A percentile compares a stretch with the other conserved stretches of the same genome.
Conservation (phyloP, 352 stramenopile species). For the Lagenidium giganteum region DNA sequence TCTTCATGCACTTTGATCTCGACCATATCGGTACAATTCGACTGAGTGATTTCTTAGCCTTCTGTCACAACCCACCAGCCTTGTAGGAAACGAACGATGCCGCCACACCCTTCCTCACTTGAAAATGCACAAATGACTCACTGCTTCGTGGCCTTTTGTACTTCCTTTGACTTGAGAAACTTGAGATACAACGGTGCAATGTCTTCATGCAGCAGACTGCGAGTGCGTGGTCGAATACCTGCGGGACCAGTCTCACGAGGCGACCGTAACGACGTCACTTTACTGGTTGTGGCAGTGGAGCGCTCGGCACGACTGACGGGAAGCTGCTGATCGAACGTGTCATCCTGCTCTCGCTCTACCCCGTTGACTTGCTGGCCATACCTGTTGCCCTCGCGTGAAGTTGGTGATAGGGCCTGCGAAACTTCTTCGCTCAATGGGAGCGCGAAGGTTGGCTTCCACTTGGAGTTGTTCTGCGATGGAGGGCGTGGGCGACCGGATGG, state of each 20-base stretch:
- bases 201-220: constrained; percentile 68
- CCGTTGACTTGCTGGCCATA: too few relatives aligned
- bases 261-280: too few relatives aligned
- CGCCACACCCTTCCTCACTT: background rate
- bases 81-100: constrained; percentile 7
- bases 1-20: constrained; percentile 76
- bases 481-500: too few relatives aligned
- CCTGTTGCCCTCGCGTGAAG: too few relatives aligned
- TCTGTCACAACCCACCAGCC: constrained; percentile 20
- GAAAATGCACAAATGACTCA: constrained; percentile 2
- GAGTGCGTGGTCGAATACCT: background rate
- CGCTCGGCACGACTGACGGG: too few relatives aligned
- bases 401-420: too few relatives aligned
- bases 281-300: too few relatives aligned
- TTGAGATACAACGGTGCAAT: constrained; percentile 71
- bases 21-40: constrained; percentile 60
- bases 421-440: too few relatives aligned
- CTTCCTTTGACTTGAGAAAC: constrained; percentile 66
- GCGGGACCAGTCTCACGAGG: too few relatives aligned
- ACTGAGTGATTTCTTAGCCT: constrained; percentile 29
- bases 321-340: too few relatives aligned
- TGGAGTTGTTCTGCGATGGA: constrained; percentile 1
- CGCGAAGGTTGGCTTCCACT: constrained; percentile 4
- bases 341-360: too few relatives aligned
- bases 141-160: constrained; percentile 45